phyloP scores from a whole-genome alignment of 2,329 filamentous ascomycete species.

The Colletotrichum tropicale region DNA sequence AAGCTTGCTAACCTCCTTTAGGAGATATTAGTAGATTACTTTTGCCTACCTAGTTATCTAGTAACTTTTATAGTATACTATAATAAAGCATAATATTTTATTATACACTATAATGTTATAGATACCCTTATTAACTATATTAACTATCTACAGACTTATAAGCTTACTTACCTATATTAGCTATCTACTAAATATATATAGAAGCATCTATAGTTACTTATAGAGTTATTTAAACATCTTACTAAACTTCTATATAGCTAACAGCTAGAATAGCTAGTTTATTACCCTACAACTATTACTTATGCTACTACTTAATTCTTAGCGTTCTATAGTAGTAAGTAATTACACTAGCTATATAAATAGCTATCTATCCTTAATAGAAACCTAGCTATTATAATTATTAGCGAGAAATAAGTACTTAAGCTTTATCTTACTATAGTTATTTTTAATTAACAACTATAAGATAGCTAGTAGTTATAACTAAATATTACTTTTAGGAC shows the following conservation, averaged over 20 bases:
- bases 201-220: slow-evolving; percentile 9
- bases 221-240: background rate
- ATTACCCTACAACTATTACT: background rate
- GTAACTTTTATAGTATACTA: background rate
- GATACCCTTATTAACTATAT: slow-evolving; percentile 15
- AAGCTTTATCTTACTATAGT: too few species aligned
- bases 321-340: too few species aligned
- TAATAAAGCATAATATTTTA: slow-evolving; percentile 1
- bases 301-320: background rate
- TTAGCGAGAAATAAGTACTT: too few species aligned
- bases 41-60: slow-evolving; percentile 14
- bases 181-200: slow-evolving; percentile 6
- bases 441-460: too few species aligned
- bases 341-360: too few species aligned
- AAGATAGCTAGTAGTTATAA: too few species aligned
- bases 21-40: slow-evolving; percentile 29
- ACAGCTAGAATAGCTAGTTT: background rate
- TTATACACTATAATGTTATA: slow-evolving; percentile 21
- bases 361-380: too few species aligned
- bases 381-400: too few species aligned
- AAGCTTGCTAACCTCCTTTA: slow-evolving; percentile 26
- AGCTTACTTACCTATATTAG: slow-evolving; percentile 1
- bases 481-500: too few species aligned
- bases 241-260: background rate
- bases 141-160: background rate